Conservation (phyloP, 768 basidiomycete genomes). For the Kwoniella bestiolae region DNA sequence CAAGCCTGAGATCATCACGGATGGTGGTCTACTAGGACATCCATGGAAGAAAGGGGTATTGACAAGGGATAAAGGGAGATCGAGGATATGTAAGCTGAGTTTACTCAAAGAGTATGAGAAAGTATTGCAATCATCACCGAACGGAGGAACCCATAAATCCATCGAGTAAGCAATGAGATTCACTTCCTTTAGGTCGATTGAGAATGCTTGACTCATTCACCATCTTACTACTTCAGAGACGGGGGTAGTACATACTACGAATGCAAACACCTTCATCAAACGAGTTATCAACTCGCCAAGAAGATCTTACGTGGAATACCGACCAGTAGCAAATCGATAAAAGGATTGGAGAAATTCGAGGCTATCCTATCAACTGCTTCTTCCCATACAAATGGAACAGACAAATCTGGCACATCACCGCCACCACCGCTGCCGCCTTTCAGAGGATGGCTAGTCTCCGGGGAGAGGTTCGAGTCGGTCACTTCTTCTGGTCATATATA, state of each 20-base stretch:
- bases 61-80: conserved; percentile 31
- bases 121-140: too few species aligned
- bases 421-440: conserved; percentile 32
- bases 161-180: too few species aligned
- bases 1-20: conserved; percentile 29
- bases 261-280: conserved; percentile 25
- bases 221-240: too few species aligned
- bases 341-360: conserved; percentile 20
- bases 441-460: conserved; percentile 47
- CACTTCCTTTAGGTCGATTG: too few species aligned
- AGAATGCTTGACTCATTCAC: not conserved
- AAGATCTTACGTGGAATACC: conserved; percentile 33
- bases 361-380: conserved; percentile 18
- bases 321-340: not conserved
- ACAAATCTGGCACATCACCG: not conserved
- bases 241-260: conserved; percentile 22
- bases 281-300: conserved; percentile 43
- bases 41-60: conserved; percentile 31
- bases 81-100: conserved; percentile 36
- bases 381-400: too few species aligned
- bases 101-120: conserved; percentile 24
- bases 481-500: conserved; percentile 5
- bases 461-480: conserved; percentile 38
- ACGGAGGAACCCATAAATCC: too few species aligned
- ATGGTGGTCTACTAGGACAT: conserved; percentile 26